phyloP scores from a whole-genome alignment of 495 filamentous ascomycete genomes.

The Filosporella fistucella region DNA sequence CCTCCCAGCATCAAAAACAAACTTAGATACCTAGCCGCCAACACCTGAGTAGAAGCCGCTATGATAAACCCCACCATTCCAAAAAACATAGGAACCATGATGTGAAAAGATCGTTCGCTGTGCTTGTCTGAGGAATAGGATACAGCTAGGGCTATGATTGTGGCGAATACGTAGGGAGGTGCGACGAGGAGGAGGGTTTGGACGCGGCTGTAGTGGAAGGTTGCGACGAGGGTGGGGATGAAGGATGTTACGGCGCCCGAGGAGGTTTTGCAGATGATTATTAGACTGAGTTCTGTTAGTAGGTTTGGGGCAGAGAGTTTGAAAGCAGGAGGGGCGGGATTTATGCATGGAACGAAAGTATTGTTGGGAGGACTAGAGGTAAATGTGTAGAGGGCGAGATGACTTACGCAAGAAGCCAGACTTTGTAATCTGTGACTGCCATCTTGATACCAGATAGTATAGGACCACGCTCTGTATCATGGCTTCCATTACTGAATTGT shows the following conservation, averaged over 20 bases:
- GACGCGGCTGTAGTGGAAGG: conserved; percentile 40
- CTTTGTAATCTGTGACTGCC: conserved; percentile 29
- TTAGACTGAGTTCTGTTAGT: too few species aligned
- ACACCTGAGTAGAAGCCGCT: conserved; percentile 51
- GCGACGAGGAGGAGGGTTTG: conserved; percentile 68
- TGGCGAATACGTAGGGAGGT: conserved; percentile 65
- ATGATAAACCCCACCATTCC: conserved; percentile 69
- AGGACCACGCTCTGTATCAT: conserved; percentile 21
- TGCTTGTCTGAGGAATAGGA: too few species aligned
- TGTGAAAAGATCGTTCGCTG: conserved; percentile 20
- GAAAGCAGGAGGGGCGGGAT: too few species aligned
- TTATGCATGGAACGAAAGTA: too few species aligned
- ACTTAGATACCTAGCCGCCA: conserved; percentile 60
- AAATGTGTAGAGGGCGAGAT: too few species aligned
- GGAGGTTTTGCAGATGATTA: conserved; percentile 23
- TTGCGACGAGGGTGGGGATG: conserved; percentile 76
- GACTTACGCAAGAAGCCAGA: conserved; percentile 47
- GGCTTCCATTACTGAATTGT: conserved; percentile 34
- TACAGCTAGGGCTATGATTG: conserved; percentile 56
- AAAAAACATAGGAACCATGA: conserved; percentile 60
- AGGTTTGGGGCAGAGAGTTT: too few species aligned
- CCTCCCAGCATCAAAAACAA: not conserved
- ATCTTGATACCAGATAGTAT: conserved; percentile 45
- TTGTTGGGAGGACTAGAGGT: too few species aligned
- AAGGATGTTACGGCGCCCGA: conserved; percentile 74